phyloP scores from a whole-genome alignment of 768 basidiomycete genomes.

The Punctularia strigosozonata region DNA sequence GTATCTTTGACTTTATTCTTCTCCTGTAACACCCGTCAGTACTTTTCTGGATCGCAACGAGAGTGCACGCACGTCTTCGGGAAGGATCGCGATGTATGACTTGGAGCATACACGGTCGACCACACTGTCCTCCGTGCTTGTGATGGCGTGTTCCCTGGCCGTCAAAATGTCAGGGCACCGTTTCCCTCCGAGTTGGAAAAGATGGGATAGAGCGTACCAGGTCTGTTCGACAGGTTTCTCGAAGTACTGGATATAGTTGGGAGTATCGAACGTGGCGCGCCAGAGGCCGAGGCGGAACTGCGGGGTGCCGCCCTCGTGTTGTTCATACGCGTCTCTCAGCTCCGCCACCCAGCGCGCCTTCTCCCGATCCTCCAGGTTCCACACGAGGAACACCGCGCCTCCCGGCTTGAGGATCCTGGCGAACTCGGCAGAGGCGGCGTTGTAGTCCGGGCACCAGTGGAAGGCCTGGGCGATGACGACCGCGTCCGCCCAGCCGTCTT shows the following conservation, averaged over 20 bases:
- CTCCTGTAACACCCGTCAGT: too few relatives aligned
- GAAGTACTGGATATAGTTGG: constrained; percentile 50
- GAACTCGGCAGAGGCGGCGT: constrained; percentile 63
- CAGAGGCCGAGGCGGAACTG: constrained; percentile 74
- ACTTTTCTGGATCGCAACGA: too few relatives aligned
- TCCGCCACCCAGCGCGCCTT: constrained; percentile 63
- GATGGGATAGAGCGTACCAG: too few relatives aligned
- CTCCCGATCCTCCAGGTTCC: constrained; percentile 86
- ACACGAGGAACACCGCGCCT: constrained; percentile 66
- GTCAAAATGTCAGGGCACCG: too few relatives aligned
- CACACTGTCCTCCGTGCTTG: constrained; percentile 40
- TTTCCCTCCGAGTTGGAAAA: too few relatives aligned
- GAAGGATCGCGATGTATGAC: constrained; percentile 67
- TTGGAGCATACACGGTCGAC: constrained; percentile 69
- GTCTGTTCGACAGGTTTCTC: constrained; percentile 41
- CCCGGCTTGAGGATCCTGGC: constrained; percentile 66
- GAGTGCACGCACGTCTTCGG: too few relatives aligned
- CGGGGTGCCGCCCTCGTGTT: constrained; percentile 60
- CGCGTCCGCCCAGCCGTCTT: constrained; percentile 66
- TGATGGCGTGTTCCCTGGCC: constrained; percentile 36
- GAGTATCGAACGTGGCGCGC: constrained; percentile 56
- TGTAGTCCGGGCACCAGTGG: constrained; percentile 86
- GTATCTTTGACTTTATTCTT: constrained; percentile 39
- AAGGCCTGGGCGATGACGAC: constrained; percentile 79
- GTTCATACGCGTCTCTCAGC: constrained; percentile 58